These are phyloP conservation scores for Inga leiocalycina DNA, from an alignment of 306 rosid species.

Conservation along the genomic window DNA sequence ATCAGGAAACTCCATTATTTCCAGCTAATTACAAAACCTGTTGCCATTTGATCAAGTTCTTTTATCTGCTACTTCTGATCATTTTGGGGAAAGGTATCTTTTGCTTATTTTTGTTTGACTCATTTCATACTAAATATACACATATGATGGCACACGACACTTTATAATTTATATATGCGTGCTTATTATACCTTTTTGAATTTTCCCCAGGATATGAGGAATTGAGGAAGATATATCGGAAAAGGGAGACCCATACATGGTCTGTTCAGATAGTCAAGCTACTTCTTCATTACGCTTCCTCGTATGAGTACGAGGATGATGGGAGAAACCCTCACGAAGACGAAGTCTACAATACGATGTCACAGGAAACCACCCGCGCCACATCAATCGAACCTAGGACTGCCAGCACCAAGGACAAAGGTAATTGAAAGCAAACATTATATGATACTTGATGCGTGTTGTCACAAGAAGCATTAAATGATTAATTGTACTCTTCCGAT, in stretches of 20 bases:
- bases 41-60: background rate
- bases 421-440: background rate
- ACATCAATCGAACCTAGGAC: no score
- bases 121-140: background rate
- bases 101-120: background rate
- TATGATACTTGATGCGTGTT: no score
- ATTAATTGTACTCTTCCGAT: no score
- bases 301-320: background rate
- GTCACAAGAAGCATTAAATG: no score
- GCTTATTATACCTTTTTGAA: background rate
- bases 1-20: background rate
- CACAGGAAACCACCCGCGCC: background rate
- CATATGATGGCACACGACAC: no score
- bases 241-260: background rate
- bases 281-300: background rate
- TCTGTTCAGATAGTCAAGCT: background rate
- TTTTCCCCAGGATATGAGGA: background rate
- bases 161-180: no score
- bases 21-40: constrained; percentile 20
- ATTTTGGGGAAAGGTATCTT: constrained; percentile 33
- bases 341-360: background rate
- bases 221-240: background rate
- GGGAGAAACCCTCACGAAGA: background rate
- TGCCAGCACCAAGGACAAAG: background rate
- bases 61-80: background rate